Base-by-base conservation (phyloP, 2,329 filamentous ascomycete species). In the Fusarium cicatricum region DNA sequence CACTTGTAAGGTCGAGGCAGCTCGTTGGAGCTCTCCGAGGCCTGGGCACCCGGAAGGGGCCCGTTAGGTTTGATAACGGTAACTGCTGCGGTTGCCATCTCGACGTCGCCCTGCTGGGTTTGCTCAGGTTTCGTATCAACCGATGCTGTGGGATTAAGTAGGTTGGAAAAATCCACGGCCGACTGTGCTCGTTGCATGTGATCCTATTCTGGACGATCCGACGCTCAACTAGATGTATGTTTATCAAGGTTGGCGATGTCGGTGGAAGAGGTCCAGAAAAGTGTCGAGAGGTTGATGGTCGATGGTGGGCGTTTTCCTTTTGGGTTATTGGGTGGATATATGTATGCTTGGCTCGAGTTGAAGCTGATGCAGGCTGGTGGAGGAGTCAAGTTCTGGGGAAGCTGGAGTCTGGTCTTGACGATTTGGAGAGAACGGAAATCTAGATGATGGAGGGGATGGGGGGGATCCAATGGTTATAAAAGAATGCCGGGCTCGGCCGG, bases 1-100 rank as follows among this genome's bases (percentile, higher is more conserved):
- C 94, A 99, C 82, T 98, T 98, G 87, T 99, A 99, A 1, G 94
- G 94, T 52, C 95, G 89, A 55, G 95, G 95, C 48, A 98, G 85
- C 77, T 98, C 94, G 54, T 77, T 81, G 40, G 72, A 70, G 64
- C 60, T 66, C 44, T 91, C 77, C 77, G 85, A 67, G 61, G 80
- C 70, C 71, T 91, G 86, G 54, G 87, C 83, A 63, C 81, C 82
- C 39, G 86, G 85, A 41, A 87, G 72, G 41, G 83, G 84, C 57
- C 84, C 86, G 68, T 89, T 84, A 70, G 87, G 80, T 78, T 86
- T 79, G 73, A 87, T 77, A 69, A 85, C 75, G 64, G 77, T 82
- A 60, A 84, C 80, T 49, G 81, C 78, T 53, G 81, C 78, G 55
- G 70, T 71, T 51, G 74, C 72, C 82, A 85, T 85, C 66, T 83